phyloP scores from a whole-genome alignment of 2,329 filamentous ascomycete species.

The Madurella mycetomatis region DNA sequence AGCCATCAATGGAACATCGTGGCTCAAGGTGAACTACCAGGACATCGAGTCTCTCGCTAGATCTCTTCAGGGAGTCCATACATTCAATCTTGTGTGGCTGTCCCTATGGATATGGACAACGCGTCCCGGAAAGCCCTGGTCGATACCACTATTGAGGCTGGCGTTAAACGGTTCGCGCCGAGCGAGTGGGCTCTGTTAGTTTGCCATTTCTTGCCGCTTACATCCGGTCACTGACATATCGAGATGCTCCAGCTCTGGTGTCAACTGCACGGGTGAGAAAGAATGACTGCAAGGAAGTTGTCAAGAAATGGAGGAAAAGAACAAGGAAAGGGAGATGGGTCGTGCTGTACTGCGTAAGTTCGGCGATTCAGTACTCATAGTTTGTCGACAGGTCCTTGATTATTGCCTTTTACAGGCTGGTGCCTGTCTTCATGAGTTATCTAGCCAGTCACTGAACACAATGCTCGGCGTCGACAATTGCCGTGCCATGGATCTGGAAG shows the following conservation, averaged over 20 bases:
- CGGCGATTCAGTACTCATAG: constrained; percentile 20
- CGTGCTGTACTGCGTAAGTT: too few species aligned
- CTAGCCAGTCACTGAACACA: constrained; percentile 33
- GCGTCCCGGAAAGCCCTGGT: constrained; percentile 25
- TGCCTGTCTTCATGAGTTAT: constrained; percentile 43
- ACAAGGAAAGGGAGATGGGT: constrained; percentile 37
- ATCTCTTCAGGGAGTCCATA: constrained; percentile 23
- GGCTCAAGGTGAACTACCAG: constrained; percentile 21
- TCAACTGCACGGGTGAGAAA: constrained; percentile 15
- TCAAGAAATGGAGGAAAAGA: constrained; percentile 36
- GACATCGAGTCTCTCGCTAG: constrained; percentile 17
- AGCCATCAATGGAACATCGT: constrained; percentile 8
- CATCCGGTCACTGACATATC: constrained; percentile 21
- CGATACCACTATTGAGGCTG: constrained; percentile 23
- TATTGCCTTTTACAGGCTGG: constrained; percentile 48
- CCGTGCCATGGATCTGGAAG: constrained; percentile 29
- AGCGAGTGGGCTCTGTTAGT: constrained; percentile 25
- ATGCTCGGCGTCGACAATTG: constrained; percentile 33
- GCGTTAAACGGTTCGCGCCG: constrained; percentile 26
- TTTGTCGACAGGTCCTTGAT: constrained; percentile 38
- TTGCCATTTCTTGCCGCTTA: background rate
- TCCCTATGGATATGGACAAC: constrained; percentile 19
- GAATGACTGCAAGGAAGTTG: constrained; percentile 34
- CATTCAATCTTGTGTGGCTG: constrained; percentile 26
- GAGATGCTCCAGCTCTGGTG: constrained; percentile 23